Evolutionary conservation across 257 asterid species (phyloP).

Genomic region (Solanum chiquidenum): DNA sequence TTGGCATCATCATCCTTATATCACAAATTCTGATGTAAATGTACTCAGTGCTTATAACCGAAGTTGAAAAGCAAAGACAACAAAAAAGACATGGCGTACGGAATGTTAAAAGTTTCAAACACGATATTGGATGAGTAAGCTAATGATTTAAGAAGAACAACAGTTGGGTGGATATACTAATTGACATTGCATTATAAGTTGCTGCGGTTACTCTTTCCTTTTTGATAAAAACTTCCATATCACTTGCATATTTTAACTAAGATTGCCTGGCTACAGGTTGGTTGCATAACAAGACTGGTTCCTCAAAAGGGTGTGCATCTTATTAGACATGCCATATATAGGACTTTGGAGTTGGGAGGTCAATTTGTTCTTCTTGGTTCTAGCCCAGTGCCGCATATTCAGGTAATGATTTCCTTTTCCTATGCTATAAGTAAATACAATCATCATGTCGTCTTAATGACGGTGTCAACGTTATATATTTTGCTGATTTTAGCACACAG

Average conservation of each 20-base stretch:
- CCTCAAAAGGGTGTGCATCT: conserved; percentile 98
- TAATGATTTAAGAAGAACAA: not conserved
- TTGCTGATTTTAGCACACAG: not conserved
- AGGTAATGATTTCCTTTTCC: conserved; percentile 32
- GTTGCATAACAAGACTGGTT: conserved; percentile 94
- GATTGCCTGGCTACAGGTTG: conserved; percentile 41
- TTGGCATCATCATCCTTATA: not conserved
- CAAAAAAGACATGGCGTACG: not conserved
- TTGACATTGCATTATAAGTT: not conserved
- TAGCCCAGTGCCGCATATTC: conserved; percentile 88
- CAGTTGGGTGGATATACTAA: not conserved
- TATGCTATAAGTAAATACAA: not conserved
- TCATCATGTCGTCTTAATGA: not conserved
- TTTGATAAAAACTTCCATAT: not conserved
- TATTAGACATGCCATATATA: conserved; percentile 82
- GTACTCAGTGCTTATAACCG: not conserved
- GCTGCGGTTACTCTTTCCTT: not conserved
- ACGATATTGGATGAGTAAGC: not conserved
- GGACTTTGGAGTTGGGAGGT: conserved; percentile 86
- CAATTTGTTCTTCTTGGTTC: conserved; percentile 97
- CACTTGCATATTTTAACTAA: not conserved
- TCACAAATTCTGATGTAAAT: not conserved
- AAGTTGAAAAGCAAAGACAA: not conserved
- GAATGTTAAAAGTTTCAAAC: not conserved
- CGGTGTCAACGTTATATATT: not conserved